Conservation (phyloP, 2,329 filamentous ascomycete genomes). For the Talaromyces albobiverticillius region DNA sequence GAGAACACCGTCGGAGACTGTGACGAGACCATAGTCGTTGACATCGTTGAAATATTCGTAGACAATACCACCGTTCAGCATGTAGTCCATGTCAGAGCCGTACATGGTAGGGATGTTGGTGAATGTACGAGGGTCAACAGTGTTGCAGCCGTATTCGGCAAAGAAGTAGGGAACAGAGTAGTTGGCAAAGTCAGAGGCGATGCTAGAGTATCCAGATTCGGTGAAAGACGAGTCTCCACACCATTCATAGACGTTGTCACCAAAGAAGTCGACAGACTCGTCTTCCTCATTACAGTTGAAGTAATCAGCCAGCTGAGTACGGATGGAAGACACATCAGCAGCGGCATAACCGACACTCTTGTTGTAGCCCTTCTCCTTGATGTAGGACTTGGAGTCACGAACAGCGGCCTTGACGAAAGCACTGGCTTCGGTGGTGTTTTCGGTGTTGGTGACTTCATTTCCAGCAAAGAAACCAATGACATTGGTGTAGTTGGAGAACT, state of each 20-base stretch:
- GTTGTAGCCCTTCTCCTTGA: constrained; percentile 74
- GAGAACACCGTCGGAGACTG: constrained; percentile 64
- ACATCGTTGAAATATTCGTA: constrained; percentile 97
- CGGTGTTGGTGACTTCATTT: constrained; percentile 91
- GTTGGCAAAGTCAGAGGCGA: constrained; percentile 79
- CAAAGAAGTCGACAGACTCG: constrained; percentile 89
- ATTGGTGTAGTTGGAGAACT: constrained; percentile 79
- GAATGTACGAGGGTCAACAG: constrained; percentile 69
- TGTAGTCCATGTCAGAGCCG: constrained; percentile 72
- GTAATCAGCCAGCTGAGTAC: constrained; percentile 79
- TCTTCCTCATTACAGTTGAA: constrained; percentile 79
- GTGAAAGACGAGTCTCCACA: constrained; percentile 84
- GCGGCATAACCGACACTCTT: constrained; percentile 94
- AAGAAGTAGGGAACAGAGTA: constrained; percentile 98
- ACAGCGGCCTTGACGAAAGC: constrained; percentile 98
- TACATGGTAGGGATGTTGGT: constrained; percentile 82
- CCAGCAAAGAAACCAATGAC: constrained; percentile 96
- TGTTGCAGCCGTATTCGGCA: constrained; percentile 97
- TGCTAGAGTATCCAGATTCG: constrained; percentile 74
- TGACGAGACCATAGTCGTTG: constrained; percentile 74
- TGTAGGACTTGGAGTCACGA: constrained; percentile 92
- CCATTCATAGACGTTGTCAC: constrained; percentile 99
- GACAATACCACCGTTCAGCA: constrained; percentile 95
- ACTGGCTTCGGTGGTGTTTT: constrained; percentile 83
- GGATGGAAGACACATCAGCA: constrained; percentile 84